Evolutionary conservation across 768 basidiomycete species (phyloP).

Genomic region (Termitomyces sp.): DNA sequence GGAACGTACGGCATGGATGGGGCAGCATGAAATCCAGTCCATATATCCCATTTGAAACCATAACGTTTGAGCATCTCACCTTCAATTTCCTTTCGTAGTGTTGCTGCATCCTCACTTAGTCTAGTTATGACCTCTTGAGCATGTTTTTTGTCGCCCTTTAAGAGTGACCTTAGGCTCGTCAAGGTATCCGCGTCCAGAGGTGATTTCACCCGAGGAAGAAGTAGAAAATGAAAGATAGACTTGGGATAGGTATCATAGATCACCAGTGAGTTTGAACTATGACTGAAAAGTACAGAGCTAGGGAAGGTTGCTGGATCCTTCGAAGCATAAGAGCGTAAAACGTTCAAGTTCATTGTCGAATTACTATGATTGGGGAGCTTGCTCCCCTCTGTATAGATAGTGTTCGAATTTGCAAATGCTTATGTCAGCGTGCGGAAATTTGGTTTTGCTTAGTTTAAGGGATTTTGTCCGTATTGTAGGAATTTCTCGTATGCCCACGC

Average conservation of each 20-base stretch:
- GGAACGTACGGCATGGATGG: slow-evolving; percentile 80
- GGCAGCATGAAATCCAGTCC: slow-evolving; percentile 80
- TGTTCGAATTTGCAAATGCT: too few relatives aligned
- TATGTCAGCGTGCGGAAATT: too few relatives aligned
- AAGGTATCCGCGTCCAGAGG: slow-evolving; percentile 34
- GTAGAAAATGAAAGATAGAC: slow-evolving; percentile 82
- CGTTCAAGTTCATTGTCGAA: slow-evolving; percentile 40
- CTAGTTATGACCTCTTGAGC: slow-evolving; percentile 51
- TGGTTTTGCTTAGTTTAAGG: too few relatives aligned
- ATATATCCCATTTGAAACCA: slow-evolving; percentile 74
- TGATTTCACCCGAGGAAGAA: slow-evolving; percentile 63
- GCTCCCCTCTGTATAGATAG: too few relatives aligned
- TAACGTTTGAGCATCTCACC: slow-evolving; percentile 77
- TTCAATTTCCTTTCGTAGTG: slow-evolving; percentile 57
- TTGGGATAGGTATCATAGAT: slow-evolving; percentile 79
- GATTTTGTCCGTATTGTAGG: too few relatives aligned
- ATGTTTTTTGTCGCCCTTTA: slow-evolving; percentile 47
- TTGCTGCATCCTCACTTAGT: slow-evolving; percentile 54
- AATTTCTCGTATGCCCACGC: too few relatives aligned
- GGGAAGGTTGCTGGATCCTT: slow-evolving; percentile 52
- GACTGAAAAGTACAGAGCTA: slow-evolving; percentile 53
- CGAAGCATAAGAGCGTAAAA: slow-evolving; percentile 61
- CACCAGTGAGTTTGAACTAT: slow-evolving; percentile 52
- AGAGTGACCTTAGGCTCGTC: slow-evolving; percentile 50
- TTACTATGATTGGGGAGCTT: too few relatives aligned